Evolutionary conservation across 371 early-diverging fungal species (phyloP), one percentile per base, ranked within the genome.

Genomic region (Syncephalastrum monosporum): DNA sequence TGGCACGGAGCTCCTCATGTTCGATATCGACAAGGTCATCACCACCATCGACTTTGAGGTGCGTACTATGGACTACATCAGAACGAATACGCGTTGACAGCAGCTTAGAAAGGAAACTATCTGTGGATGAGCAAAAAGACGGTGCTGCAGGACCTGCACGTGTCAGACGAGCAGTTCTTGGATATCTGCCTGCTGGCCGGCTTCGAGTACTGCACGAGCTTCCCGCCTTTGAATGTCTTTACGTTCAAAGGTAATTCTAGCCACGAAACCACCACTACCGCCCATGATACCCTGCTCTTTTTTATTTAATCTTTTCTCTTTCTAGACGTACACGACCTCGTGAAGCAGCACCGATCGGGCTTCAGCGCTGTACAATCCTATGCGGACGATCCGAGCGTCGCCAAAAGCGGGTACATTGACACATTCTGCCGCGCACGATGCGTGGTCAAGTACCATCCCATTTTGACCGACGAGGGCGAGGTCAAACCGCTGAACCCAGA

Each of bases 141-240:
- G 13, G 79, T 91, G 6, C 71, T 91, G 14, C 73, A 71, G 50
- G 85, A 86, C 56, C 64, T 92, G 49, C 77, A 79, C 43, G 69
- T 93, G 21, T 68, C 80, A 2, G 75, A 81, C 33, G 91, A 92
- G 17, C 94, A 91, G 55, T 86, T 92, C 56, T 59, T 92, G 50
- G 94, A 93, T 65, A 78, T 87, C 42, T 91, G 92, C 71, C 83
- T 93, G 45, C 67, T 93, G 47, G 89, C 91, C 8, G 94, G 94
- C 21, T 88, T 82, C 49, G 90, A 92, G 50, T 85, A 87, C 63
- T 84, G 84, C 57, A 76, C 80, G 23, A 88, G 86, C 3, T 91
- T 91, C 60, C 90, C 91, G 41, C 83, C 89, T 29, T 75, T 93
- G 55, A 70, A 69, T 47, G 73, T 77, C 38, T 90, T 86, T 50